phyloP scores from a whole-genome alignment of 2,329 filamentous ascomycete genomes.

The Akanthomyces lecanii region DNA sequence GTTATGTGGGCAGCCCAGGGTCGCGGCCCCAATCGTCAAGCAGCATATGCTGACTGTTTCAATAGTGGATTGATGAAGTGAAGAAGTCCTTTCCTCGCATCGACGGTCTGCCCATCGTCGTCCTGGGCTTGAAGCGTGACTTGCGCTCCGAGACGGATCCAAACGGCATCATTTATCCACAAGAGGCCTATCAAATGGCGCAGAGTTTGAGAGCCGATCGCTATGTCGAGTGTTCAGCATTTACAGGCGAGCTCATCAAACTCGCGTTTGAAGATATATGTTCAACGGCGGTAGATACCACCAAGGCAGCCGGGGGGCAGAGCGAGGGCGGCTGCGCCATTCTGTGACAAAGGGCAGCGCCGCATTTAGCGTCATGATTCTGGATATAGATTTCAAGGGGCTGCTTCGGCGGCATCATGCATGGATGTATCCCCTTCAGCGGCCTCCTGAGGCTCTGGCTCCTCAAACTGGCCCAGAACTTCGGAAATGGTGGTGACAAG shows the following conservation, averaged over 20 bases:
- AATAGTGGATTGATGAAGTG: conserved; percentile 55
- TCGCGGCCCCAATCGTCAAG: neutral
- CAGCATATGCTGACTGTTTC: neutral
- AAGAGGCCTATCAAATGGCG: conserved; percentile 54
- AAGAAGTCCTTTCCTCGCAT: conserved; percentile 43
- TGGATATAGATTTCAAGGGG: conserved; percentile 21
- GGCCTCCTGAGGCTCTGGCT: conserved; percentile 28
- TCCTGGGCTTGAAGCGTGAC: conserved; percentile 59
- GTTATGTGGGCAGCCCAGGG: conserved; percentile 40
- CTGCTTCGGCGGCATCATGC: conserved; percentile 29
- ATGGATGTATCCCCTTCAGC: conserved; percentile 35
- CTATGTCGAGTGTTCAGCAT: conserved; percentile 61
- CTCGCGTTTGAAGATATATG: conserved; percentile 59
- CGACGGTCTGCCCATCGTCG: conserved; percentile 49
- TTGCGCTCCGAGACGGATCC: conserved; percentile 54
- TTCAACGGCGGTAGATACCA: conserved; percentile 48
- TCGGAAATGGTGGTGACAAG: conserved; percentile 54
- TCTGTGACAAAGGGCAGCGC: conserved; percentile 34
- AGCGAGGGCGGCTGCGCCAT: conserved; percentile 52
- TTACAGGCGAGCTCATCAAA: conserved; percentile 55
- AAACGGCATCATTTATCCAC: conserved; percentile 57
- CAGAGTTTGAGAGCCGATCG: conserved; percentile 58
- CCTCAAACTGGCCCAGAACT: conserved; percentile 51
- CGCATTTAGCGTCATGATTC: neutral
- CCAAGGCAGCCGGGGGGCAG: conserved; percentile 45